phyloP scores from a whole-genome alignment of 2,329 filamentous ascomycete genomes.

The Fusarium duplospermum region DNA sequence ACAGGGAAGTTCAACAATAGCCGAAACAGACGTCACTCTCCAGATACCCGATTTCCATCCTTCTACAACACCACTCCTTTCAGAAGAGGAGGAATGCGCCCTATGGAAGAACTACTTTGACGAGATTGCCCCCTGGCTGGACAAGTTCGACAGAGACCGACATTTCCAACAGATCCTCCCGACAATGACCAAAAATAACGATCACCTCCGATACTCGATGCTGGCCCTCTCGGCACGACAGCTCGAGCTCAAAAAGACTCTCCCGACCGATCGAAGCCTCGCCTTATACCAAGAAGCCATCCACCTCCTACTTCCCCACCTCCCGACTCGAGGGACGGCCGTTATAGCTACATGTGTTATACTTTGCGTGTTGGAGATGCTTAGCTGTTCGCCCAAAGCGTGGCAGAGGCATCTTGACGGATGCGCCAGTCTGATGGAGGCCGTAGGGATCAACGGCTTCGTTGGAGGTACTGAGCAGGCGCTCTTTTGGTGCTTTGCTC shows the following conservation, averaged over 20 bases:
- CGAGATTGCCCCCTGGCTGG: conserved; percentile 59
- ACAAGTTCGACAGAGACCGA: conserved; percentile 63
- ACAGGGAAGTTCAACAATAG: conserved; percentile 4
- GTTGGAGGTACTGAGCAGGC: conserved; percentile 61
- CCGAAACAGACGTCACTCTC: conserved; percentile 21
- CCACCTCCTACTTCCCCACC: conserved; percentile 58
- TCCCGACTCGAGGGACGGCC: conserved; percentile 59
- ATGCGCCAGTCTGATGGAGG: conserved; percentile 62
- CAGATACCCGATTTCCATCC: conserved; percentile 34
- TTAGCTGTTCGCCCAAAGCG: conserved; percentile 59
- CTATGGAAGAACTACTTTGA: conserved; percentile 57
- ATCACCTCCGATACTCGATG: conserved; percentile 60
- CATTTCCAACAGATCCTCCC: conserved; percentile 62
- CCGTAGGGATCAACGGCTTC: conserved; percentile 63
- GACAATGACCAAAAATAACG: conserved; percentile 56
- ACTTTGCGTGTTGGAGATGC: conserved; percentile 66
- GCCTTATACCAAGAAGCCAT: conserved; percentile 64
- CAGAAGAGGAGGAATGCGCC: conserved; percentile 47
- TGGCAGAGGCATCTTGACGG: conserved; percentile 65
- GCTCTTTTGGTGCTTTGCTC: conserved; percentile 66
- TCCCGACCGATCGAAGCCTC: conserved; percentile 55
- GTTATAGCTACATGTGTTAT: conserved; percentile 65
- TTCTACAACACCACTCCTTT: conserved; percentile 28
- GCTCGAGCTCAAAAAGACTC: conserved; percentile 55
- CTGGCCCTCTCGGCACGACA: conserved; percentile 64